Conservation (phyloP, 179 eudicot genomes). For the Patellifolia procumbens region DNA sequence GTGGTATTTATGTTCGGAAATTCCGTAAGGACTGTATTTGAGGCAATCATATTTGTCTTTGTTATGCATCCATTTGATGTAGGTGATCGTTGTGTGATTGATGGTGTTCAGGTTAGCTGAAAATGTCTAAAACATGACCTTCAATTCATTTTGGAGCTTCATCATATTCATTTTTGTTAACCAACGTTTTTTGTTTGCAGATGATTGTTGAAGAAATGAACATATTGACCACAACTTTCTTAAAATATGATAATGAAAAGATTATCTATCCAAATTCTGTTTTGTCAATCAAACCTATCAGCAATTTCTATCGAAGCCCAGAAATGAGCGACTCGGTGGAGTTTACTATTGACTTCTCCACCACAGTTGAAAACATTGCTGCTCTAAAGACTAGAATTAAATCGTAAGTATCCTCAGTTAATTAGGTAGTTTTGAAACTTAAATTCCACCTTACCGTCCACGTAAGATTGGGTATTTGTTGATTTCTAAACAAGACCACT, state of each 20-base stretch:
- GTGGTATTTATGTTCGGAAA: slow-evolving; percentile 67
- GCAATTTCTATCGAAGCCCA: slow-evolving; percentile 82
- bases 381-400: slow-evolving; percentile 62
- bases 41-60: slow-evolving; percentile 67
- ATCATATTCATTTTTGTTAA: not conserved
- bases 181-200: slow-evolving; percentile 22
- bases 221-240: slow-evolving; percentile 73
- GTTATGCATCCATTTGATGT: slow-evolving; percentile 82
- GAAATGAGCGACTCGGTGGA: slow-evolving; percentile 81
- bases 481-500: too few relatives aligned
- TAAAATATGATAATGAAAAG: slow-evolving; percentile 69
- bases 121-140: not conserved
- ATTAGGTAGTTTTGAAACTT: too few relatives aligned
- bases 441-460: too few relatives aligned
- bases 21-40: slow-evolving; percentile 60
- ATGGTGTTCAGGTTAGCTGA: slow-evolving; percentile 70
- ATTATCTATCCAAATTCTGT: slow-evolving; percentile 71
- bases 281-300: slow-evolving; percentile 70
- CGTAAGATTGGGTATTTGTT: too few relatives aligned
- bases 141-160: not conserved
- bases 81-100: slow-evolving; percentile 83
- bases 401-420: slow-evolving; percentile 40
- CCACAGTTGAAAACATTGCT: slow-evolving; percentile 60
- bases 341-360: slow-evolving; percentile 61
- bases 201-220: slow-evolving; percentile 87